A percentile compares a stretch with the other conserved stretches of the same genome.
Conservation (phyloP, 225 moss, liverwort and hornwort genomes). For the Pseudoscleropodium purum region DNA sequence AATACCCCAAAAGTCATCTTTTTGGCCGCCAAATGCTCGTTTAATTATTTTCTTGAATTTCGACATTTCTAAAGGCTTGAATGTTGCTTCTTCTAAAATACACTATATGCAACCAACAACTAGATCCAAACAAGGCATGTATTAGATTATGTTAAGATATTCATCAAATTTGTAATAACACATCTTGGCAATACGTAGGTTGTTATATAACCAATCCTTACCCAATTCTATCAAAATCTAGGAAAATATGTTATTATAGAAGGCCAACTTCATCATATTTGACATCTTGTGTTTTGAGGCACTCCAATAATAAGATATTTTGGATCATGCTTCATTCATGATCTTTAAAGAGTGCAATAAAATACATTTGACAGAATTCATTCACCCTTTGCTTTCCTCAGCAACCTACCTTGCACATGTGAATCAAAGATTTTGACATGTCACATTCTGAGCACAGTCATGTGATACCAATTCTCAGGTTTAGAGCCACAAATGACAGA, state of each 20-base stretch:
- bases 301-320: not conserved
- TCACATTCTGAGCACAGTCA: too few species aligned
- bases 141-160: not conserved
- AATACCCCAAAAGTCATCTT: not conserved
- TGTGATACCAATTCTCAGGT: too few species aligned
- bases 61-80: not conserved
- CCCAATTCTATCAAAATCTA: not conserved
- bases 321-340: fast-evolving
- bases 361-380: not conserved
- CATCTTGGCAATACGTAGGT: not conserved
- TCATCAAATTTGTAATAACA: too few species aligned
- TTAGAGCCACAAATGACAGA: too few species aligned
- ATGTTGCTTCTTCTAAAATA: not conserved
- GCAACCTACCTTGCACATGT: not conserved
- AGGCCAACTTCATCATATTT: not conserved
- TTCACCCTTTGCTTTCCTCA: too few species aligned
- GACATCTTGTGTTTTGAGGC: not conserved
- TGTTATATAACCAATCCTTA: not conserved
- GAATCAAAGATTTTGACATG: too few species aligned
- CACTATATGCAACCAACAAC: not conserved
- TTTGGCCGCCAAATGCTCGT: not conserved
- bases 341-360: not conserved
- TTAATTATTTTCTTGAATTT: not conserved
- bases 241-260: fast-evolving
- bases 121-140: not conserved